phyloP scores from a whole-genome alignment of 768 basidiomycete genomes.

The Xerocomus brunneocitrinus region DNA sequence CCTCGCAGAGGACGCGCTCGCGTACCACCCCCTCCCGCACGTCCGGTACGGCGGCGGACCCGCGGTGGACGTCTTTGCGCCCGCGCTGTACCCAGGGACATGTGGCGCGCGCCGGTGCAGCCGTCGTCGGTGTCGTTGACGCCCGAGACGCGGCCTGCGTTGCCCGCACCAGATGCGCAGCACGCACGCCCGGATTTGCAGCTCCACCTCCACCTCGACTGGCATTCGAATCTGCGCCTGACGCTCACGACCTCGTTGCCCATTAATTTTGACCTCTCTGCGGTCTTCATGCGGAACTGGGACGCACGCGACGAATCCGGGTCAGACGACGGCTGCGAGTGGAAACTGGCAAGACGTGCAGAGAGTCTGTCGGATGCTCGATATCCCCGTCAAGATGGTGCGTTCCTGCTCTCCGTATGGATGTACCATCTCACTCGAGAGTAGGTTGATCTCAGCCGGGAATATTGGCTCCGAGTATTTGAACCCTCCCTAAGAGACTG shows the following conservation, averaged over 20 bases:
- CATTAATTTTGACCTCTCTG: constrained; percentile 86
- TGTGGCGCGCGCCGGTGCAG: no score
- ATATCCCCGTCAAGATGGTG: constrained; percentile 73
- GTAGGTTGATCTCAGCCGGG: constrained; percentile 80
- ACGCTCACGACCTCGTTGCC: constrained; percentile 88
- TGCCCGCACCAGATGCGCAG: constrained; percentile 20
- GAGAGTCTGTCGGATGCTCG: constrained; percentile 66
- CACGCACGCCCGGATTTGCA: constrained; percentile 64
- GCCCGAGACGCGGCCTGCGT: constrained; percentile 14
- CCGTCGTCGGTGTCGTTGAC: no score
- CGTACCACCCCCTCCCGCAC: constrained; percentile 69
- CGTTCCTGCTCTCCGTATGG: not conserved
- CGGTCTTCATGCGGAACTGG: constrained; percentile 97
- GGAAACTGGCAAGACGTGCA: constrained; percentile 97
- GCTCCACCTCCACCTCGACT: constrained; percentile 78
- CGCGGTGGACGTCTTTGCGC: constrained; percentile 54
- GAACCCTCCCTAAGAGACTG: constrained; percentile 77
- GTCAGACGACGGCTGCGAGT: constrained; percentile 80
- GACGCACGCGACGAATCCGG: constrained; percentile 79
- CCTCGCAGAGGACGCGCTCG: constrained; percentile 46
- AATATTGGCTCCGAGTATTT: constrained; percentile 92
- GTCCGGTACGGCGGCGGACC: constrained; percentile 60
- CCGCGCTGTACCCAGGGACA: constrained; percentile 41
- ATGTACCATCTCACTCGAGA: constrained; percentile 5
- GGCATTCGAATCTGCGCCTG: constrained; percentile 85